Conservation (phyloP, 257 asterid genomes). For the Salvia hispanica region DNA sequence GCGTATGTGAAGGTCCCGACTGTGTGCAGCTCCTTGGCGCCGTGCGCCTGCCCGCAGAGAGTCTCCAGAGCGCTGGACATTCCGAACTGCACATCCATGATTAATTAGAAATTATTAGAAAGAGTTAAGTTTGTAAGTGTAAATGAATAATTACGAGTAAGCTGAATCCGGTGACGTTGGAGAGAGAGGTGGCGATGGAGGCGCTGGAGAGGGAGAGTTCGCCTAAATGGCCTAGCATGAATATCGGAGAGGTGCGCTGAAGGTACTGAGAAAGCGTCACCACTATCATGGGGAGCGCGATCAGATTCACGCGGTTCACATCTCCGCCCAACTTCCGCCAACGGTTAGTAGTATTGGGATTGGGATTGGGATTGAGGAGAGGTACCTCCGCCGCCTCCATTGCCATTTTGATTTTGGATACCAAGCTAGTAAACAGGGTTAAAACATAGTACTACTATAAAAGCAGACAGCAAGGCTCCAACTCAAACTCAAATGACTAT, state of each 20-base stretch:
- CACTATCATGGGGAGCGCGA: constrained; percentile 73
- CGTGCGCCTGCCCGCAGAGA: constrained; percentile 49
- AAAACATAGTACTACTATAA: too few species aligned
- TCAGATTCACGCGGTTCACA: constrained; percentile 47
- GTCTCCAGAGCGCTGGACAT: constrained; percentile 54
- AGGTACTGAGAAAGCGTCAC: constrained; percentile 61
- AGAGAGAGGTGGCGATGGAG: constrained; percentile 58
- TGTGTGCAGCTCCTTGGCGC: constrained; percentile 38
- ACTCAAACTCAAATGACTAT: too few species aligned
- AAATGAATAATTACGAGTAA: constrained; percentile 60
- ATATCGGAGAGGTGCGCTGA: constrained; percentile 50
- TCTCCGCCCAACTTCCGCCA: constrained; percentile 41
- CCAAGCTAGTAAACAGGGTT: too few species aligned
- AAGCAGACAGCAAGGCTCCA: too few species aligned
- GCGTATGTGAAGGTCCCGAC: constrained; percentile 45
- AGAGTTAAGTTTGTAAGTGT: too few species aligned
- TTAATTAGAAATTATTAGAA: too few species aligned
- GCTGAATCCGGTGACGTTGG: constrained; percentile 67
- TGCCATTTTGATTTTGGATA: too few species aligned
- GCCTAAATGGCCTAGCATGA: constrained; percentile 69
- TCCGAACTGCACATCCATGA: constrained; percentile 51
- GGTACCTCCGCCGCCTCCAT: too few species aligned
- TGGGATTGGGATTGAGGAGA: too few species aligned
- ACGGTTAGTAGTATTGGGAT: too few species aligned
- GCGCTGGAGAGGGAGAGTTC: constrained; percentile 62